Conservation (phyloP, 2,329 filamentous ascomycete species). For the Capronia epimyces region DNA sequence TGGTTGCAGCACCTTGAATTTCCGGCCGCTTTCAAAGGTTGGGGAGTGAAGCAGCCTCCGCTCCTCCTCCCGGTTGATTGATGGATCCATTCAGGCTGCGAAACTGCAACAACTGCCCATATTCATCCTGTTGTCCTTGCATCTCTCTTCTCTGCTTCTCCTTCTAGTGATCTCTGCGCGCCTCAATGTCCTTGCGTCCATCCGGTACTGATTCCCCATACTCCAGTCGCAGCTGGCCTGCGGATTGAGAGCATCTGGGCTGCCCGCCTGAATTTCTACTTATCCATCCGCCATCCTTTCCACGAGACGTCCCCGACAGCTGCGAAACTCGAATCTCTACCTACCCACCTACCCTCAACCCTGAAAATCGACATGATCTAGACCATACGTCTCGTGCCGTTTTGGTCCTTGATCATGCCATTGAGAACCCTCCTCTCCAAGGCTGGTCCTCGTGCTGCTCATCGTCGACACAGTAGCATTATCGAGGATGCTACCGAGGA, state of each 20-base stretch:
- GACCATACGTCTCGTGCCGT: background rate
- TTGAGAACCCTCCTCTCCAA: slow-evolving; percentile 19
- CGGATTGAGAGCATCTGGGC: slow-evolving; percentile 15
- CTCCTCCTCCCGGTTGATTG: background rate
- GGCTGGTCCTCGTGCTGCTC: slow-evolving; percentile 11
- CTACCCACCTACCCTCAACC: no score
- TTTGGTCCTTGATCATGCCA: slow-evolving; percentile 11
- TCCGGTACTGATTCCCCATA: background rate
- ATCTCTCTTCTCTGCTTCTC: background rate
- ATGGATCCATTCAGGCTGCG: background rate
- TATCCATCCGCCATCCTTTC: background rate
- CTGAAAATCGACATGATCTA: slow-evolving; percentile 11
- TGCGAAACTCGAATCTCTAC: background rate
- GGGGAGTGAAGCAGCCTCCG: background rate
- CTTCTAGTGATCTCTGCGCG: slow-evolving; percentile 3
- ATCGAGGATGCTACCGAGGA: slow-evolving; percentile 12
- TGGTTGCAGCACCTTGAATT: background rate
- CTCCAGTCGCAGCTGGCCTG: slow-evolving; percentile 18
- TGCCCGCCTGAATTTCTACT: slow-evolving; percentile 4
- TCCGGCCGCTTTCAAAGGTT: background rate
- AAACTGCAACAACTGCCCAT: background rate
- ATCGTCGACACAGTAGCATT: slow-evolving; percentile 21
- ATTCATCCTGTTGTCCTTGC: background rate
- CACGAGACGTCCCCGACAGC: background rate
- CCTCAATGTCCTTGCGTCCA: background rate